These are phyloP conservation scores for Cercospora beticola DNA, from an alignment of 2,329 filamentous ascomycete genomes.

Conservation along the genomic window DNA sequence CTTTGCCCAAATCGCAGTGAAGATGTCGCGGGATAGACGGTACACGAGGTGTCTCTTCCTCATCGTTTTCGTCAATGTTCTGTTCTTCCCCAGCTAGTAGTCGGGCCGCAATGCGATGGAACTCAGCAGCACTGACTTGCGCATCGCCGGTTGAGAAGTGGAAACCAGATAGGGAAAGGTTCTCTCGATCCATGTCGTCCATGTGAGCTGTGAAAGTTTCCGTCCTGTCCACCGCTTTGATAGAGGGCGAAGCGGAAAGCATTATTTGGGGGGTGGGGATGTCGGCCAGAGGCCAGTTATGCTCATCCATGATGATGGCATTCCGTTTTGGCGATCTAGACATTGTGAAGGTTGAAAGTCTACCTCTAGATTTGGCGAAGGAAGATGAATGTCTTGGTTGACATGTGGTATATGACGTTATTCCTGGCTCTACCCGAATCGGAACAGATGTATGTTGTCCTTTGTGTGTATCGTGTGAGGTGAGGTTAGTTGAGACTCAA, in stretches of 20 bases:
- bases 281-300: slow-evolving; percentile 16
- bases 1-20: slow-evolving; percentile 24
- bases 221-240: slow-evolving; percentile 12
- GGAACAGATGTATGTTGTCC: background rate
- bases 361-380: slow-evolving; percentile 5
- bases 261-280: slow-evolving; percentile 16
- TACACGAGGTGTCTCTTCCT: slow-evolving; percentile 4
- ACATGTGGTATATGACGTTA: slow-evolving; percentile 4
- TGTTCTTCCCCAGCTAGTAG: slow-evolving; percentile 25
- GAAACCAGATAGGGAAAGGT: slow-evolving; percentile 23
- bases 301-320: slow-evolving; percentile 21
- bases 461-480: background rate
- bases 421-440: background rate
- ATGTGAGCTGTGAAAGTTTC: slow-evolving; percentile 14
- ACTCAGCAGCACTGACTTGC: slow-evolving; percentile 25
- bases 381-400: slow-evolving; percentile 11
- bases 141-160: slow-evolving; percentile 28
- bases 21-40: slow-evolving; percentile 16
- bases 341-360: slow-evolving; percentile 13
- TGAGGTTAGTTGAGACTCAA: background rate
- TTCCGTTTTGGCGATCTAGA: slow-evolving; percentile 18
- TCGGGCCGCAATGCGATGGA: slow-evolving; percentile 27
- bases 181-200: background rate
- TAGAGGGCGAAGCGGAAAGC: slow-evolving; percentile 18
- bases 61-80: slow-evolving; percentile 12